Percentiles rank a stretch among this genome's conserved stretches.
These are phyloP conservation scores for Catenaria anguillulae DNA, from an alignment of 371 early-diverging fungal species.

Conservation along the genomic window DNA sequence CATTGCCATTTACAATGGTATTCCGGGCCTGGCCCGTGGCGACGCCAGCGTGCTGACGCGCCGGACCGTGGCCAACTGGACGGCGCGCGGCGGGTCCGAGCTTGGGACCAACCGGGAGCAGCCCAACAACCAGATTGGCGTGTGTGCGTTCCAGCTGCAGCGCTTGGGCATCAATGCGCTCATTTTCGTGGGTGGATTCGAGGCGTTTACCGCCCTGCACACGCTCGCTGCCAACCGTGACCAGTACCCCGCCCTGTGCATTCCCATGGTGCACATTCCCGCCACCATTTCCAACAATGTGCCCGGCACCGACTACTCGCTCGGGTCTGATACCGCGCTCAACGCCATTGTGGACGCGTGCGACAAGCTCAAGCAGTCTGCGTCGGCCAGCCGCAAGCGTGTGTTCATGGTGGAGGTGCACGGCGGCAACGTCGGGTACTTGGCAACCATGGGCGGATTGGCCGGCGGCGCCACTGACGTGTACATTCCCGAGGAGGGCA, in stretches of 20 bases:
- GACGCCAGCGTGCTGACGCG: constrained; percentile 57
- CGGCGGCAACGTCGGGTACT: constrained; percentile 91
- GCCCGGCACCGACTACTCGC: constrained; percentile 90
- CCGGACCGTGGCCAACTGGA: constrained; percentile 82
- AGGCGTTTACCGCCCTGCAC: constrained; percentile 69
- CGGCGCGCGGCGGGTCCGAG: constrained; percentile 80
- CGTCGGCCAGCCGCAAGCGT: constrained; percentile 73
- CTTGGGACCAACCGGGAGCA: constrained; percentile 89
- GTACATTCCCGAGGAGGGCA: constrained; percentile 92
- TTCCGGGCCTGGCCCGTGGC: constrained; percentile 79
- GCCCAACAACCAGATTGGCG: constrained; percentile 57
- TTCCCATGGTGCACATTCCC: constrained; percentile 89
- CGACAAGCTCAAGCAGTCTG: constrained; percentile 86
- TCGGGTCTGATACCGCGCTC: constrained; percentile 95
- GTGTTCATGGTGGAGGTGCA: constrained; percentile 98
- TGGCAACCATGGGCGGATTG: constrained; percentile 84
- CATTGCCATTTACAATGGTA: constrained; percentile 81
- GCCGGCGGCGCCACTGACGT: constrained; percentile 77
- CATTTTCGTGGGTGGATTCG: constrained; percentile 91
- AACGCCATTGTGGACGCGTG: constrained; percentile 89
- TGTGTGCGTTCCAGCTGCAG: constrained; percentile 82
- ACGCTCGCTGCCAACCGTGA: constrained; percentile 51
- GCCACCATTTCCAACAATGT: constrained; percentile 97
- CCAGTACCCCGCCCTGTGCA: constrained; percentile 68
- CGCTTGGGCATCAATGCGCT: constrained; percentile 75